Evolutionary conservation across 768 basidiomycete species (phyloP).

Genomic region (Kwoniella botswanensis): DNA sequence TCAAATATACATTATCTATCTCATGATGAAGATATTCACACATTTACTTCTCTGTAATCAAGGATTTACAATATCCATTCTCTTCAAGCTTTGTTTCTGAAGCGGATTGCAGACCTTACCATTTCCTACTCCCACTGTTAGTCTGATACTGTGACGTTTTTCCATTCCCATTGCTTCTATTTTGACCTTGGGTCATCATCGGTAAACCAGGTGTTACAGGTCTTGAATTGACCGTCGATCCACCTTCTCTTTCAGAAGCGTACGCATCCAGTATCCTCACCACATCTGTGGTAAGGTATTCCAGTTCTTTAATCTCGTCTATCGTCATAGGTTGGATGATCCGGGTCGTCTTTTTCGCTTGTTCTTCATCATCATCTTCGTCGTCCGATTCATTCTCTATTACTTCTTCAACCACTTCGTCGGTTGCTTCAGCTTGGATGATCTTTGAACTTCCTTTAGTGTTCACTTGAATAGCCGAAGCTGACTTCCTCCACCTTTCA

Average conservation of each 20-base stretch:
- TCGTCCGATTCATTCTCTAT: slow-evolving; percentile 59
- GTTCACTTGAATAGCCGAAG: slow-evolving; percentile 27
- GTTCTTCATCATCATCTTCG: slow-evolving; percentile 60
- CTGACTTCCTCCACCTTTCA: slow-evolving; percentile 21
- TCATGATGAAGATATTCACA: too few relatives aligned
- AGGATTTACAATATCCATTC: not conserved
- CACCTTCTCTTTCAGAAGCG: slow-evolving; percentile 64
- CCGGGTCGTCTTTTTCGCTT: slow-evolving; percentile 60
- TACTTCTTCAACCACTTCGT: slow-evolving; percentile 20
- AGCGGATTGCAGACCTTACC: not conserved
- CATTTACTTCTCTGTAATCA: not conserved
- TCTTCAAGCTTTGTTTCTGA: too few relatives aligned
- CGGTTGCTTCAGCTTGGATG: slow-evolving; percentile 9
- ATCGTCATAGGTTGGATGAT: slow-evolving; percentile 62
- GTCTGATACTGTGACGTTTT: not conserved
- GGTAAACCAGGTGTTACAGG: slow-evolving; percentile 16
- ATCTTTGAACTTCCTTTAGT: slow-evolving; percentile 31
- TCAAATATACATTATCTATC: too few relatives aligned
- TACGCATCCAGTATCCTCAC: slow-evolving; percentile 75
- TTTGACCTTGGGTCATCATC: not conserved
- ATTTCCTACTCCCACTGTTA: slow-evolving; percentile 6
- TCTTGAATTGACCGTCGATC: slow-evolving; percentile 14
- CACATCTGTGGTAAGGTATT: slow-evolving; percentile 73
- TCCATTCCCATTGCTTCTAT: slow-evolving; percentile 2
- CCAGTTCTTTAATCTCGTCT: slow-evolving; percentile 77